phyloP scores from a whole-genome alignment of 768 basidiomycete genomes.

The Lentinula boryana region DNA sequence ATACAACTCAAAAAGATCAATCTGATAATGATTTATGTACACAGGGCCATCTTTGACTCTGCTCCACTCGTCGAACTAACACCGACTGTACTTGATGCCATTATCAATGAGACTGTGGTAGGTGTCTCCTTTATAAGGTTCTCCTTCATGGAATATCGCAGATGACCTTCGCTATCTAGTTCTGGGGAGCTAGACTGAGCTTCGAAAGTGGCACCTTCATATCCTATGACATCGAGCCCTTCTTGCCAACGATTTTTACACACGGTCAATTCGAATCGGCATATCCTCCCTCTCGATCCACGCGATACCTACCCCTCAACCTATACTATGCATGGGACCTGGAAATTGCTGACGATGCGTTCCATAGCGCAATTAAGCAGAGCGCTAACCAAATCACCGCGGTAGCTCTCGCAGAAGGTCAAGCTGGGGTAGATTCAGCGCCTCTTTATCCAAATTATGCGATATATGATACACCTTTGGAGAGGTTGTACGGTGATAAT shows the following conservation, averaged over 20 bases:
- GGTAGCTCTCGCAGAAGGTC: conserved; percentile 33
- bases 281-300: conserved; percentile 37
- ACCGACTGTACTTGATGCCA: conserved; percentile 17
- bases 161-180: conserved; percentile 13
- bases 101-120: conserved; percentile 25
- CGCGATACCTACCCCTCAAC: conserved; percentile 36
- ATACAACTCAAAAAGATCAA: background rate
- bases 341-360: conserved; percentile 29
- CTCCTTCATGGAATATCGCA: background rate
- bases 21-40: background rate
- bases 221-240: conserved; percentile 33
- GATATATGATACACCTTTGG: conserved; percentile 41
- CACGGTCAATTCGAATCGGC: conserved; percentile 34
- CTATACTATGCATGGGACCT: conserved; percentile 40
- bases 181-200: conserved; percentile 24
- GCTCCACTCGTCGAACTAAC: conserved; percentile 21
- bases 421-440: conserved; percentile 26
- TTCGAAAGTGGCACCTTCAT: conserved; percentile 21
- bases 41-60: conserved; percentile 25
- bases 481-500: conserved; percentile 32
- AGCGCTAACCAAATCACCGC: conserved; percentile 34
- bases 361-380: conserved; percentile 32
- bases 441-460: conserved; percentile 60
- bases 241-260: conserved; percentile 28
- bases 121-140: conserved; percentile 1